A percentile compares a stretch with the other conserved stretches of the same genome.
Conservation (phyloP, 2,329 filamentous ascomycete species). For the Hypoxylon sp. region DNA sequence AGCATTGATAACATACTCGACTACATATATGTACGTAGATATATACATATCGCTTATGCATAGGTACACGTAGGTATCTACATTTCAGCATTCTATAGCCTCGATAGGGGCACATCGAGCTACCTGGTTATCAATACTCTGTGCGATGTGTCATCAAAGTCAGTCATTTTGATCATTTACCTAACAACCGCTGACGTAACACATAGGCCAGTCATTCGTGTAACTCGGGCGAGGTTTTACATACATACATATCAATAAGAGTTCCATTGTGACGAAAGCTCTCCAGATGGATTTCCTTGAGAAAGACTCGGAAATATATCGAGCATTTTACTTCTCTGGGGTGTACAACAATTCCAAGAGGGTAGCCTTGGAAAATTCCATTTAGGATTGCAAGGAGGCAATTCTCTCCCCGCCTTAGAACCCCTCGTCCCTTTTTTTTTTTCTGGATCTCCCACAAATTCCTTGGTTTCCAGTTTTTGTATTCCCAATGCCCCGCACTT, state of each 20-base stretch:
- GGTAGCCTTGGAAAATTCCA: neutral
- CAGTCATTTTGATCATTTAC: constrained; percentile 30
- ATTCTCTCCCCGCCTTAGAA: constrained; percentile 31
- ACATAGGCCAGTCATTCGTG: constrained; percentile 28
- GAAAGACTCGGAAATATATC: constrained; percentile 31
- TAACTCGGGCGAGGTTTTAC: constrained; percentile 23
- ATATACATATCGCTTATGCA: constrained; percentile 9
- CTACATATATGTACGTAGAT: neutral
- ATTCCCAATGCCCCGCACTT: constrained; percentile 45
- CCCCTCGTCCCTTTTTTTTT: constrained; percentile 43
- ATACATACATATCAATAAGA: neutral
- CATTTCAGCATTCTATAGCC: constrained; percentile 3
- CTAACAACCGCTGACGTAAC: constrained; percentile 33
- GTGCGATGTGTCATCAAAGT: constrained; percentile 28
- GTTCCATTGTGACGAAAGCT: neutral
- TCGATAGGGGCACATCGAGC: neutral
- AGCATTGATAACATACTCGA: neutral
- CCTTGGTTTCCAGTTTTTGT: constrained; percentile 45
- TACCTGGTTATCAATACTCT: constrained; percentile 23
- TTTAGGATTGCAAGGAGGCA: constrained; percentile 1
- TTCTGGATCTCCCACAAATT: constrained; percentile 43
- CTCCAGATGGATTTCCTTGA: constrained; percentile 10
- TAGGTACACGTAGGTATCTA: neutral
- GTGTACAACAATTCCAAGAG: constrained; percentile 9
- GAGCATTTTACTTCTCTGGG: constrained; percentile 19